Conservation (phyloP, 345 rosid genomes). For the Eucalyptus melliodora region DNA sequence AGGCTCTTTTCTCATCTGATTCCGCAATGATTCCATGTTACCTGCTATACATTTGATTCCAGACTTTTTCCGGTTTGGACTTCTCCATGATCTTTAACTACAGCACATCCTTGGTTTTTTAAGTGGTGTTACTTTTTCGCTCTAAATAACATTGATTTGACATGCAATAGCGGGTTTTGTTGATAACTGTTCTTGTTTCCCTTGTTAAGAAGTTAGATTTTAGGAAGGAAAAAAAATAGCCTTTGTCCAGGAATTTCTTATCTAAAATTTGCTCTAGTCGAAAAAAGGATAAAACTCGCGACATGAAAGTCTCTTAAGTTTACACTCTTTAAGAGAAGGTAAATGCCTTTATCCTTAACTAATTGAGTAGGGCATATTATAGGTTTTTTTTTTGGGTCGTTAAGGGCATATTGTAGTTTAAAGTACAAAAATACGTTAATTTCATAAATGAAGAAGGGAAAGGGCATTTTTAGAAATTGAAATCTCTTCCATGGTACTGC, state of each 20-base stretch:
- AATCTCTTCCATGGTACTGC: not conserved
- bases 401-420: not conserved
- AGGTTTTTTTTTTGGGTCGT: no score
- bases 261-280: not conserved
- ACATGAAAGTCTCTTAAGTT: not conserved
- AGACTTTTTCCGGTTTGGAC: not conserved
- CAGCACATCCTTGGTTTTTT: not conserved
- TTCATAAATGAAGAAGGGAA: not conserved
- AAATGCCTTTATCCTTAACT: not conserved
- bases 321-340: not conserved
- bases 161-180: not conserved
- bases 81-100: not conserved
- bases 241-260: fast-evolving
- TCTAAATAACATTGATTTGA: not conserved
- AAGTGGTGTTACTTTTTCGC: not conserved
- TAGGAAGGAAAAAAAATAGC: not conserved
- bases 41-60: not conserved
- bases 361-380: not conserved
- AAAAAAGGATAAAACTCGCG: fast-evolving
- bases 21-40: not conserved
- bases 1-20: not conserved
- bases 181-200: not conserved
- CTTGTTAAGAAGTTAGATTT: not conserved
- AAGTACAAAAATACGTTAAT: not conserved
- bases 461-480: not conserved